These are phyloP conservation scores for Aspergillus panamensis DNA, from an alignment of 495 filamentous ascomycete species.

Conservation along the genomic window DNA sequence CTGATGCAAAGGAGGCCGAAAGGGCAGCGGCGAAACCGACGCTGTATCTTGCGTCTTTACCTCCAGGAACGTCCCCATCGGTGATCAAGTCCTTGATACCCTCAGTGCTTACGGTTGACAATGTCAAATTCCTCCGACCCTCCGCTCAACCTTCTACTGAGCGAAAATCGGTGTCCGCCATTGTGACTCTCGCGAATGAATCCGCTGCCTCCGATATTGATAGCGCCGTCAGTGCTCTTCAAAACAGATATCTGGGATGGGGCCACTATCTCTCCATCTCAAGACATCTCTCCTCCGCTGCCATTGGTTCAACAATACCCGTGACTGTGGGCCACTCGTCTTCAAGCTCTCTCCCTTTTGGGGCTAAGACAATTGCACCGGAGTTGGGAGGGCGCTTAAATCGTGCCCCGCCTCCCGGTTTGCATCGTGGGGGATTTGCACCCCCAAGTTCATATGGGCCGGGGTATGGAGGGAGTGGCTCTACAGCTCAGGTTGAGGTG, in stretches of 20 bases:
- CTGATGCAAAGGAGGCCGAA: slow-evolving; percentile 56
- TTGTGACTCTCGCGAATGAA: slow-evolving; percentile 81
- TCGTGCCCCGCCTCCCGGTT: slow-evolving; percentile 56
- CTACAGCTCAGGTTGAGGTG: slow-evolving; percentile 67
- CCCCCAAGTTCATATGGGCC: slow-evolving; percentile 70
- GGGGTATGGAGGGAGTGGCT: slow-evolving; percentile 32
- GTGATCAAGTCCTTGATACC: slow-evolving; percentile 73
- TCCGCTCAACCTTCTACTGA: slow-evolving; percentile 57
- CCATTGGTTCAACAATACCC: slow-evolving; percentile 55
- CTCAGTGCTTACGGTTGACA: slow-evolving; percentile 65
- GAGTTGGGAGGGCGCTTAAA: slow-evolving; percentile 39
- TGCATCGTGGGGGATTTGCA: slow-evolving; percentile 71
- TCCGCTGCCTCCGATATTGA: slow-evolving; percentile 86
- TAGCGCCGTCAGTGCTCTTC: slow-evolving; percentile 67
- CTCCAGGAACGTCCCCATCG: slow-evolving; percentile 63
- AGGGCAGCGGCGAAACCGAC: slow-evolving; percentile 82
- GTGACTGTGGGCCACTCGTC: slow-evolving; percentile 48
- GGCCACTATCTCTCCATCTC: slow-evolving; percentile 81
- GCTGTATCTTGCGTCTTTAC: slow-evolving; percentile 63
- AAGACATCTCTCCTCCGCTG: slow-evolving; percentile 80
- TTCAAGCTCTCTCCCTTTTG: slow-evolving; percentile 68
- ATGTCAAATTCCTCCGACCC: slow-evolving; percentile 68
- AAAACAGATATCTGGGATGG: slow-evolving; percentile 82
- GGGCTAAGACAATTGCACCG: slow-evolving; percentile 66
- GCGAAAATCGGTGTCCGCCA: slow-evolving; percentile 74